Evolutionary conservation across 2,329 filamentous ascomycete species (phyloP), one percentile per base, ranked within the genome.

Genomic region (Colletotrichum orchidophilum): DNA sequence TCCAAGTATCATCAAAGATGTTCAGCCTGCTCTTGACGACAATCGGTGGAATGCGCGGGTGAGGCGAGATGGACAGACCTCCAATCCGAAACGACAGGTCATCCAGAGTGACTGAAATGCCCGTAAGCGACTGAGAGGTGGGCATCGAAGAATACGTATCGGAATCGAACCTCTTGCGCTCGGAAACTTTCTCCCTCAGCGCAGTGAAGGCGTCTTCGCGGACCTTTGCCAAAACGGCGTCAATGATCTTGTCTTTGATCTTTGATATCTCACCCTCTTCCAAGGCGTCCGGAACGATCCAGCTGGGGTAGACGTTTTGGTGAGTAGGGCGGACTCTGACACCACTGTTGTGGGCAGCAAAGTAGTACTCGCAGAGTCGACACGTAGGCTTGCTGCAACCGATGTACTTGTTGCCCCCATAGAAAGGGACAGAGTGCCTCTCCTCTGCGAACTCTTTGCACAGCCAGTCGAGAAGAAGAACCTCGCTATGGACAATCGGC

Each of bases 341-440:
- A n/a, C 70, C 66, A 59, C 71, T 66, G 8, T 26, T 49, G 11
- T 69, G 60, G 2, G 65, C 66, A 15, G 49, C 59, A 39, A 76
- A 75, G 39, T 75, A 76, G 57, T 73, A 75, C 9, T 72, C 63
- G 57, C 75, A 76, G 6, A 75, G 66, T 0, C 72, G 65, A 33
- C 75, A 76, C 0, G 75, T 73, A 4, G 74, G 75, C 66, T 76
- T 76, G 70, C 75, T 76, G 59, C 66, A 70, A 3, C 72, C 75
- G 5, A 76, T 76, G 62, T 76, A 76, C 27, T 73, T 72, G 35
- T 60, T 65, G 7, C 31, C 39, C 26, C 55, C 60, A 46, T 68
- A 75, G 39, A 69, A 74, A 2, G 66, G 46, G 0, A 42, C 12
- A 3, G 73, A 52, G 3, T 29, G 42, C 7, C 26, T 69, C 1